A percentile compares a stretch with the other conserved stretches of the same genome.
Conservation (phyloP, 129 eudicot genomes). For the Rutidosis leptorrhynchoides region DNA sequence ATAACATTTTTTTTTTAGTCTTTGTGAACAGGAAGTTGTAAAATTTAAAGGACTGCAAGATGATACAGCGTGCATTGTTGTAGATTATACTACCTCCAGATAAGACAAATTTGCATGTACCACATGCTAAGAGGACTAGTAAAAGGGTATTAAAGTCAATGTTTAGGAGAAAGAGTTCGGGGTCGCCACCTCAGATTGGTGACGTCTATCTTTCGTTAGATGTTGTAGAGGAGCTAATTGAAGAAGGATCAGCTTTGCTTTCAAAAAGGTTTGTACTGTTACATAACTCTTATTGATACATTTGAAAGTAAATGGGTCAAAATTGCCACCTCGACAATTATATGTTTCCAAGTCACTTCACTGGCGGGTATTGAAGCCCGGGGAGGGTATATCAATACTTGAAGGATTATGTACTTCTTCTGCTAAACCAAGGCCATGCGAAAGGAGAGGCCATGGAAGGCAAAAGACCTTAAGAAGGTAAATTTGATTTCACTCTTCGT, state of each 20-base stretch:
- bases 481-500: too few species aligned
- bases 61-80: slow-evolving; percentile 97
- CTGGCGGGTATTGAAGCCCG: slow-evolving; percentile 57
- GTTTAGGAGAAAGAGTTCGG: slow-evolving; percentile 77
- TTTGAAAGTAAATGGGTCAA: not conserved
- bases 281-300: not conserved
- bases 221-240: slow-evolving; percentile 83
- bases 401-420: slow-evolving; percentile 38
- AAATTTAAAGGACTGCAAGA: slow-evolving; percentile 79
- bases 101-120: slow-evolving; percentile 52
- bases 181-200: slow-evolving; percentile 56
- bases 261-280: slow-evolving; percentile 62
- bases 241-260: slow-evolving; percentile 96
- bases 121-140: slow-evolving; percentile 72
- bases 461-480: slow-evolving; percentile 76
- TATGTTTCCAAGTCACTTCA: not conserved
- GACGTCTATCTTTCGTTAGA: slow-evolving; percentile 54
- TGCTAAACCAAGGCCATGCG: slow-evolving; percentile 66
- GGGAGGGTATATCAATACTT: slow-evolving; percentile 89
- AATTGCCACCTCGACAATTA: not conserved
- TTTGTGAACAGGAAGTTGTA: slow-evolving; percentile 67
- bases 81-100: slow-evolving; percentile 75
- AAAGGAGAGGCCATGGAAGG: slow-evolving; percentile 99
- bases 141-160: slow-evolving; percentile 79
- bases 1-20: too few species aligned